Conservation (phyloP, 2,329 filamentous ascomycete genomes). For the Shiraia sp. region DNA sequence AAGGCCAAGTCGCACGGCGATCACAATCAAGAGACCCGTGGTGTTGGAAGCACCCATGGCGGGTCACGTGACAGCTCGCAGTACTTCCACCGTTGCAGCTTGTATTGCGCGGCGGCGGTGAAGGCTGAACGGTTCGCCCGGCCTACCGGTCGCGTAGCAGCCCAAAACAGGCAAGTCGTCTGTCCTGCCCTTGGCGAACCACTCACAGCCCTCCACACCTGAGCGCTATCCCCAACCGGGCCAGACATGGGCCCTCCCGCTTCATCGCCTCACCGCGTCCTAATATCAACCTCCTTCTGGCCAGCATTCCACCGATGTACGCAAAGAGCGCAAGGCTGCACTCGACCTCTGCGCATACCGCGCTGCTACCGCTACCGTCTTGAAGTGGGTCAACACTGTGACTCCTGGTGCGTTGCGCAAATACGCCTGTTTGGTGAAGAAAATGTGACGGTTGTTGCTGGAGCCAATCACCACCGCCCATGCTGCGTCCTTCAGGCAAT, state of each 20-base stretch:
- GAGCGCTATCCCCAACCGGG: constrained; percentile 16
- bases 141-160: constrained; percentile 12
- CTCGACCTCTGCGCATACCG: constrained; percentile 1
- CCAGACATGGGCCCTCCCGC: constrained; percentile 18
- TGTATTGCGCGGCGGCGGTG: constrained; percentile 25
- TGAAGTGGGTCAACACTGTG: constrained; percentile 6
- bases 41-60: constrained; percentile 1
- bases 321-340: neutral
- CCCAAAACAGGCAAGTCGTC: constrained; percentile 19
- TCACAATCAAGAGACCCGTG: neutral
- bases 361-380: constrained; percentile 2
- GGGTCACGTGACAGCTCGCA: constrained; percentile 23
- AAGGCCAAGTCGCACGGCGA: constrained; percentile 12
- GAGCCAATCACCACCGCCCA: constrained; percentile 5
- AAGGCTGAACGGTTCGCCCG: constrained; percentile 20
- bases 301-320: constrained; percentile 1
- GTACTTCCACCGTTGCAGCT: constrained; percentile 6
- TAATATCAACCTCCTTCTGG: constrained; percentile 5
- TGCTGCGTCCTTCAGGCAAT: constrained; percentile 10
- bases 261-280: constrained; percentile 28
- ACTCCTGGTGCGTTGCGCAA: constrained; percentile 11
- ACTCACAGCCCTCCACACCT: constrained; percentile 15
- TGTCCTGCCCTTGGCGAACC: constrained; percentile 9
- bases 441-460: constrained; percentile 3
- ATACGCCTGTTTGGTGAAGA: constrained; percentile 9